These are phyloP conservation scores for Mycena pura DNA, from an alignment of 768 basidiomycete genomes.

Conservation along the genomic window DNA sequence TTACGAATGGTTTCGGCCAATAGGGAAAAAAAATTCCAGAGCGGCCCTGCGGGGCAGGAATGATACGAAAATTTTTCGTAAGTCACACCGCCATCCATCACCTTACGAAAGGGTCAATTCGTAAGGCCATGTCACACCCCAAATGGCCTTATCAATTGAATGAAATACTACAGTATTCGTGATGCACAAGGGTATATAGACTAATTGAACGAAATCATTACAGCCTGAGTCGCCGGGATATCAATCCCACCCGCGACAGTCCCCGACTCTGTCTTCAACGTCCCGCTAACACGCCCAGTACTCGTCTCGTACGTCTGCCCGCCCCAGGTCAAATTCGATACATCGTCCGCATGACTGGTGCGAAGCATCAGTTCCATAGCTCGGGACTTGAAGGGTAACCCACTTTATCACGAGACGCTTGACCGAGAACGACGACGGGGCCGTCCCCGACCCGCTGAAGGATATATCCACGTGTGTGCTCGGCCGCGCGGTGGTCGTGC, in stretches of 20 bases:
- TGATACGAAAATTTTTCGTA: too few relatives aligned
- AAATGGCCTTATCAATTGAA: too few relatives aligned
- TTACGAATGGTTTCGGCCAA: too few relatives aligned
- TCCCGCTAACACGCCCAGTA: conserved; percentile 49
- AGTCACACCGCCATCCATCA: too few relatives aligned
- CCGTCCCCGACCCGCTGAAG: conserved; percentile 36
- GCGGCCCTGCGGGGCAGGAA: too few relatives aligned
- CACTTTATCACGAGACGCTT: conserved; percentile 59
- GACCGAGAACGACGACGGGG: conserved; percentile 43
- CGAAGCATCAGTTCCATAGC: background rate
- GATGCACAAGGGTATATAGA: conserved; percentile 11
- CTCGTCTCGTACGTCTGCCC: conserved; percentile 64
- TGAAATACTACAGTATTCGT: too few relatives aligned
- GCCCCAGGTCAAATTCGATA: conserved; percentile 60
- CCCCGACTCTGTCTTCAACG: conserved; percentile 34
- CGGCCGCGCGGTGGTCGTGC: conserved; percentile 39
- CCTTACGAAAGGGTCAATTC: too few relatives aligned
- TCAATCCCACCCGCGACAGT: conserved; percentile 47
- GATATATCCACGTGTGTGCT: conserved; percentile 50
- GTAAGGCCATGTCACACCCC: too few relatives aligned
- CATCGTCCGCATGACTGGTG: conserved; percentile 56
- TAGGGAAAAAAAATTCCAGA: too few relatives aligned
- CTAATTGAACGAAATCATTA: conserved; percentile 45
- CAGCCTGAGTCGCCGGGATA: conserved; percentile 54
- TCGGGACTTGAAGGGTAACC: conserved; percentile 21